Percentiles rank a stretch among this genome's conserved stretches.
These are phyloP conservation scores for Candida lessepsii DNA, from an alignment of 805 yeast species.

Conservation along the genomic window DNA sequence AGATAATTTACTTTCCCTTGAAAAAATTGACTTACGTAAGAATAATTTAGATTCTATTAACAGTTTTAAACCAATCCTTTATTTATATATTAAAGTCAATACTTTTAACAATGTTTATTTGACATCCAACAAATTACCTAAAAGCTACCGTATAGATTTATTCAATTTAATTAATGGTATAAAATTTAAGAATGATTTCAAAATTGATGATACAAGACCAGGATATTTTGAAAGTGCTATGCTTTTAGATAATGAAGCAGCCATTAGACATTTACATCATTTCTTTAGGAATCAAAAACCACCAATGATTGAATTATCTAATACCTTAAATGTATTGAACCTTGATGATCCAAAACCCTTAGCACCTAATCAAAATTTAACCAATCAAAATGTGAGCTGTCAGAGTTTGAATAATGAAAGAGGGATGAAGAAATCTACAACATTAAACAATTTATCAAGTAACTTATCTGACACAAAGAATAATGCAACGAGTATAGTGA, in stretches of 20 bases:
- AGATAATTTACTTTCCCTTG: slow-evolving; percentile 41
- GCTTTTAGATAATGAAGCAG: slow-evolving; percentile 49
- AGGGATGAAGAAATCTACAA: slow-evolving; percentile 29
- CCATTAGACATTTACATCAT: slow-evolving; percentile 43
- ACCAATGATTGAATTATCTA: slow-evolving; percentile 7
- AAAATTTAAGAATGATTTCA: slow-evolving; percentile 44
- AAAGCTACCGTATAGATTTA: slow-evolving; percentile 50
- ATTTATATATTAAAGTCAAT: slow-evolving; percentile 27
- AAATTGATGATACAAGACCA: slow-evolving; percentile 60
- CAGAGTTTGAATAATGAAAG: slow-evolving; percentile 13
- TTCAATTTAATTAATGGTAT: slow-evolving; percentile 58
- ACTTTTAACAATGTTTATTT: slow-evolving; percentile 41
- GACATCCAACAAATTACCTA: slow-evolving; percentile 44
- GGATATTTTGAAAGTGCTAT: slow-evolving; percentile 60
- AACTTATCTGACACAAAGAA: slow-evolving; percentile 14
- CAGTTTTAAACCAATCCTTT: slow-evolving; percentile 34
- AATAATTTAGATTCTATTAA: slow-evolving; percentile 40
- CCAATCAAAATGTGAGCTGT: no score
- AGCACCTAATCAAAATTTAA: slow-evolving; percentile 15
- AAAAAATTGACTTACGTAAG: slow-evolving; percentile 53
- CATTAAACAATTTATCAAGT: slow-evolving; percentile 19
- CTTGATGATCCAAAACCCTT: slow-evolving; percentile 15
- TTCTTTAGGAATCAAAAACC: slow-evolving; percentile 16
- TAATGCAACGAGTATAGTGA: slow-evolving; percentile 36
- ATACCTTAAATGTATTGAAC: slow-evolving; percentile 11